Base-by-base conservation (phyloP, 2,329 filamentous ascomycete genomes). In the Stagonosporopsis vannaccii region DNA sequence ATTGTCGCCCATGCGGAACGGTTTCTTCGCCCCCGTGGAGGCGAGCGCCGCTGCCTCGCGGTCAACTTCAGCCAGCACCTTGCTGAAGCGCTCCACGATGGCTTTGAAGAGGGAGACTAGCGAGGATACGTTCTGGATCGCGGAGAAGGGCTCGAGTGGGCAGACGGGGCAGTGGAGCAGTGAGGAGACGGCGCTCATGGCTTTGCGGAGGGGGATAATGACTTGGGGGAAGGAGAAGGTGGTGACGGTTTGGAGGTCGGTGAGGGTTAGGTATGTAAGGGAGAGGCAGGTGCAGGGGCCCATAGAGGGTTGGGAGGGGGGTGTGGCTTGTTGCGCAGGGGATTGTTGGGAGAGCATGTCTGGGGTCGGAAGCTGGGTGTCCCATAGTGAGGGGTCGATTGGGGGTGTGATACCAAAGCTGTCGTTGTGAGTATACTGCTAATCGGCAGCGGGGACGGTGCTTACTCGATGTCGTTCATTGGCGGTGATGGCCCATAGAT, bases 41-140 rank as follows among this genome's bases (percentile, higher is more conserved):
- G 70, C 63, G 7, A 77, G 73, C 0, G 68, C 60, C n/a, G 51
- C 49, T 0, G 77, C 70, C 61, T 81, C 79, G 9, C 55, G 53
- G 30, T 79, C 75, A 49, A 83, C 78, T 20, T 71, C 65, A 1
- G 61, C 45, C 2, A 83, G 70, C 0, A 79, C 62, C 52, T 75
- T 77, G 42, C 70, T 63, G 63, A 79, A 81, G 37, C 77, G 73
- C 41, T 79, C 75, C 1, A 75, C 70, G 22, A 82, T 66, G 20
- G 74, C 73, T 53, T 76, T 73, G 15, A 81, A 67, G 3, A 83
- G 67, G 1, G 78, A 74, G 8, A 72, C 68, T 9, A 81, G 62
- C 5, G 79, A 69, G 32, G 79, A 74, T 0, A 76, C 70, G 59
- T 82, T 83, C 52, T 82, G 80, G 4, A 80, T 73, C 0, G 76